A percentile compares a stretch with the other conserved stretches of the same genome.
Evolutionary conservation across 1,284 basidiomycete genomes (phyloP).

Genomic region (Meripilus lineatus): DNA sequence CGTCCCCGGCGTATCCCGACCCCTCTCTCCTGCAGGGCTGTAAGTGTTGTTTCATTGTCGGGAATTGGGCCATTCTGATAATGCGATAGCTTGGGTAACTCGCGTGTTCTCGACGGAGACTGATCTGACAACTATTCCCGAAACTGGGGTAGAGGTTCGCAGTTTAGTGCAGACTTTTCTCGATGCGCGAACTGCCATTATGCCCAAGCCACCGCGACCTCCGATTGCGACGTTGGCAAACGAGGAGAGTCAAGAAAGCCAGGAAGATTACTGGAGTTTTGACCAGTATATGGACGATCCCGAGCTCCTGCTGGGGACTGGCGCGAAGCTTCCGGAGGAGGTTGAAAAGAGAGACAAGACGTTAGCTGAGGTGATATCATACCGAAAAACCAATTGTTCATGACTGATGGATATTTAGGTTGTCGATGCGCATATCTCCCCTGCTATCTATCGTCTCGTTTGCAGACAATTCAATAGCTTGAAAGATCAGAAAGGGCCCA

Average conservation of each 20-base stretch:
- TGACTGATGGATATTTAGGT: constrained; percentile 43
- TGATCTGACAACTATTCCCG: constrained; percentile 26
- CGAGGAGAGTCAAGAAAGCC: constrained; percentile 63
- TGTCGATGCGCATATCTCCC: constrained; percentile 50
- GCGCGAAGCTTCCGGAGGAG: constrained; percentile 23
- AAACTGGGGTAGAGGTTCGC: constrained; percentile 53
- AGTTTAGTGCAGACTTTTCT: constrained; percentile 63
- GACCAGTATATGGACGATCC: constrained; percentile 60
- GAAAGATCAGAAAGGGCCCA: constrained; percentile 22
- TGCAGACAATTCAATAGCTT: constrained; percentile 42
- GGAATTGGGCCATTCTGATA: constrained; percentile 3
- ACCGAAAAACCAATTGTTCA: constrained; percentile 38
- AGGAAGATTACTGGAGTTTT: constrained; percentile 61
- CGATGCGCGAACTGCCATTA: constrained; percentile 46
- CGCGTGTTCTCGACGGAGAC: constrained; percentile 47
- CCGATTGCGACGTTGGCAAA: constrained; percentile 14
- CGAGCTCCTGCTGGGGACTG: constrained; percentile 31
- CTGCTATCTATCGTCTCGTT: constrained; percentile 58
- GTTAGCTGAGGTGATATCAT: background rate
- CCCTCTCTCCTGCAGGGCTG: constrained; percentile 54
- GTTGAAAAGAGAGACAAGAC: background rate
- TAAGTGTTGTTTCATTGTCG: constrained; percentile 31
- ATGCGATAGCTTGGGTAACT: constrained; percentile 53
- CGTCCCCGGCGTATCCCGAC: constrained; percentile 54
- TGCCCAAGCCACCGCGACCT: constrained; percentile 41